Percentiles rank a stretch among this genome's conserved stretches.
Evolutionary conservation across 176 grass and related monocot genomes (phyloP).

Genomic region (Musa schizocarpa): DNA sequence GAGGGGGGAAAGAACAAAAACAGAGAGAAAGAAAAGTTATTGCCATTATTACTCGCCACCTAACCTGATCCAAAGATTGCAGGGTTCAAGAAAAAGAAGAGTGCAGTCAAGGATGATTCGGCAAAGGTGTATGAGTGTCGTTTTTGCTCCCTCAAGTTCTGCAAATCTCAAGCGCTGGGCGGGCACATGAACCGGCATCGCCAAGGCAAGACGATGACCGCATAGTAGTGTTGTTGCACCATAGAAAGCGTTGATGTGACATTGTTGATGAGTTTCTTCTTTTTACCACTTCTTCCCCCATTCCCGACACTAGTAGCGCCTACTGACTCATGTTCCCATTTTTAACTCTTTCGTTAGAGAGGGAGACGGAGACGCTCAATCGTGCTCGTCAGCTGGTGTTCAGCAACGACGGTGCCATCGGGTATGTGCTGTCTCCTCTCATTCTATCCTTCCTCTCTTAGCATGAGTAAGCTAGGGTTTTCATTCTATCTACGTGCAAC

Average conservation of each 20-base stretch:
- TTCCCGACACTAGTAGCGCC: too few relatives aligned
- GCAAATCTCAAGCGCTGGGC: constrained; percentile 93
- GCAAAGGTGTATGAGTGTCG: constrained; percentile 82
- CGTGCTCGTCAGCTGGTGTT: constrained; percentile 95
- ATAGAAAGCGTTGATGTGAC: not conserved
- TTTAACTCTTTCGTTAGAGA: constrained; percentile 42
- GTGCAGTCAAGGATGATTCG: constrained; percentile 45
- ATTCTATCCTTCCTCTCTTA: not conserved
- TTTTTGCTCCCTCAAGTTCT: constrained; percentile 95
- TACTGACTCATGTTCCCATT: not conserved
- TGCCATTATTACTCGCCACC: not conserved
- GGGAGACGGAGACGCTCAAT: constrained; percentile 91
- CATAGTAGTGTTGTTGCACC: not conserved
- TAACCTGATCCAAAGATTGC: not conserved
- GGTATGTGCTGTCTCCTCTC: constrained; percentile 18
- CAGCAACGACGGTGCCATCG: constrained; percentile 69
- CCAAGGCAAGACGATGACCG: constrained; percentile 45
- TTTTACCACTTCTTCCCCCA: too few relatives aligned
- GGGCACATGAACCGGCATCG: constrained; percentile 99
- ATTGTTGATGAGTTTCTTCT: not conserved
- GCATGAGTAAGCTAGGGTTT: not conserved
- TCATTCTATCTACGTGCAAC: not conserved
- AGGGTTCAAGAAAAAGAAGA: constrained; percentile 79
- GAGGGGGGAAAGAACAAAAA: too few relatives aligned
- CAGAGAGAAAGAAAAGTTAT: not conserved